Conservation (phyloP, 306 rosid species). For the Leucaena leucocephala region DNA sequence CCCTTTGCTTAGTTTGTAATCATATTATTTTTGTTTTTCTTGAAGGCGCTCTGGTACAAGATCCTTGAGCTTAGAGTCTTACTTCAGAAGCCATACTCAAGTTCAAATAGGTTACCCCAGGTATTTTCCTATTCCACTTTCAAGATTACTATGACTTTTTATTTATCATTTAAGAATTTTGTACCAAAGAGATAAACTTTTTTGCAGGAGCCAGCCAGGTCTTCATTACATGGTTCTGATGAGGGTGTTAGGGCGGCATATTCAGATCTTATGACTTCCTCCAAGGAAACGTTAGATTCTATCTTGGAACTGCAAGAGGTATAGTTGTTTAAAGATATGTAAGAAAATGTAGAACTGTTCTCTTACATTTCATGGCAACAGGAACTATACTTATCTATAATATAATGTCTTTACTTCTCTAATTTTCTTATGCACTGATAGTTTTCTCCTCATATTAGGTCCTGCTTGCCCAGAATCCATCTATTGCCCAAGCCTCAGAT, state of each 20-base stretch:
- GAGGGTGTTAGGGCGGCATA: constrained; percentile 64
- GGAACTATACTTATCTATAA: constrained; percentile 15
- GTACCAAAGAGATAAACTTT: constrained; percentile 26
- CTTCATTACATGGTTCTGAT: constrained; percentile 62
- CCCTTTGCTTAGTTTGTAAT: constrained; percentile 2
- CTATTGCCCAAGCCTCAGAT: constrained; percentile 51
- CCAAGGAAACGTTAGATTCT: constrained; percentile 77
- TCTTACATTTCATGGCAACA: constrained; percentile 1
- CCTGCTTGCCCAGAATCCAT: constrained; percentile 65
- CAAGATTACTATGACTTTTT: constrained; percentile 14
- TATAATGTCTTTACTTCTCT: constrained; percentile 8
- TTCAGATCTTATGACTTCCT: constrained; percentile 62
- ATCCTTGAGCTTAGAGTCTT: constrained; percentile 81
- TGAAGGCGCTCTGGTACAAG: constrained; percentile 86
- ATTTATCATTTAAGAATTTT: constrained; percentile 15
- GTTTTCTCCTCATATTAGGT: constrained; percentile 58
- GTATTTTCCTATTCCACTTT: constrained; percentile 40
- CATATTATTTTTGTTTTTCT: constrained; percentile 24
- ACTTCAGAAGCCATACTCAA: constrained; percentile 79
- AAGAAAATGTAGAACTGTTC: not conserved
- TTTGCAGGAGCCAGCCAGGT: constrained; percentile 71
- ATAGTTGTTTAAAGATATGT: constrained; percentile 4
- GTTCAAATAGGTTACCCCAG: constrained; percentile 90
- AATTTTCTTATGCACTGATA: constrained; percentile 1
- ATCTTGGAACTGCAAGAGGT: constrained; percentile 85